Evolutionary conservation across 345 rosid genomes (phyloP).

Genomic region (Hevea brasiliensis): DNA sequence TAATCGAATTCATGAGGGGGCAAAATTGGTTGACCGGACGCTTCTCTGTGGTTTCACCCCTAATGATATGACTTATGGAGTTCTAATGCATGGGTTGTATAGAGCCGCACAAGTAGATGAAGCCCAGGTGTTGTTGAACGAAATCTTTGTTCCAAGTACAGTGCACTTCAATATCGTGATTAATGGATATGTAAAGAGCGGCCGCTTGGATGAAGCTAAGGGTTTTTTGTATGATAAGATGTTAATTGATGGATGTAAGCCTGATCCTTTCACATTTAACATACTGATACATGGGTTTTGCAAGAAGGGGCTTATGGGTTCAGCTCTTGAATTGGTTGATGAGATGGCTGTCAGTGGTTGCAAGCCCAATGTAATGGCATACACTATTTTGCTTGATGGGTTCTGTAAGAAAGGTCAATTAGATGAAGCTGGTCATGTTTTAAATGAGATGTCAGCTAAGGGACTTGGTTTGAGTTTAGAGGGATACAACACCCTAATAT

Average conservation of each 20-base stretch:
- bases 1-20: conserved; percentile 61
- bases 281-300: conserved; percentile 63
- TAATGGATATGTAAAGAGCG: conserved; percentile 63
- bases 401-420: conserved; percentile 63
- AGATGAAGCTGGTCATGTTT: conserved; percentile 47
- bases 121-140: conserved; percentile 59
- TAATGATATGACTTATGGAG: conserved; percentile 59
- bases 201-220: conserved; percentile 64
- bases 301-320: conserved; percentile 57
- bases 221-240: conserved; percentile 44
- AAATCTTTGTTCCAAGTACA: conserved; percentile 46
- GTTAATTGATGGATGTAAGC: conserved; percentile 34
- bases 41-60: conserved; percentile 70
- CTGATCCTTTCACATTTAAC: conserved; percentile 67
- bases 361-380: conserved; percentile 61
- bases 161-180: conserved; percentile 66
- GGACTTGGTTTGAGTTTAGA: conserved; percentile 66
- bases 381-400: conserved; percentile 60
- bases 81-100: conserved; percentile 67
- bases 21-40: conserved; percentile 76
- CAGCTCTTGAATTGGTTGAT: conserved; percentile 57
- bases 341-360: conserved; percentile 59
- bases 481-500: conserved; percentile 68
- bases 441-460: conserved; percentile 51
- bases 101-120: conserved; percentile 60